Evolutionary conservation across 2,329 filamentous ascomycete genomes (phyloP).

Genomic region (Ustulina deusta): DNA sequence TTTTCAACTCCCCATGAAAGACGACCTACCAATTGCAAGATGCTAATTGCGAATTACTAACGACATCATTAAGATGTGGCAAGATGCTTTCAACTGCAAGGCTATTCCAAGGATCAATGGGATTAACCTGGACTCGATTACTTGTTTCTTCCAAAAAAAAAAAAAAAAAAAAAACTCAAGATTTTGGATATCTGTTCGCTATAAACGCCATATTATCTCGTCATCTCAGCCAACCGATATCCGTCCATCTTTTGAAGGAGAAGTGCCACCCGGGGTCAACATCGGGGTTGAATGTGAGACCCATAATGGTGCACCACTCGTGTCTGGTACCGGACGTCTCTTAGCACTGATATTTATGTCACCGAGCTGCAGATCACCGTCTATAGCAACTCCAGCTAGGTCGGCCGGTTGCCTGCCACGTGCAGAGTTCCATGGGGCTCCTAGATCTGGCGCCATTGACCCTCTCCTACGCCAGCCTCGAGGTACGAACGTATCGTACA

Average conservation of each 20-base stretch:
- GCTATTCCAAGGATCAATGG: too few relatives aligned
- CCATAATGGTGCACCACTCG: slow-evolving; percentile 19
- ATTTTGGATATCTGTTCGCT: neutral
- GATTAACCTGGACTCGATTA: too few relatives aligned
- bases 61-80: too few relatives aligned
- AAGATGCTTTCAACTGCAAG: too few relatives aligned
- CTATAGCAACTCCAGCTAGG: slow-evolving; percentile 27
- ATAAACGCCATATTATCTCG: slow-evolving; percentile 12
- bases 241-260: slow-evolving; percentile 4
- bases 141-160: too few relatives aligned
- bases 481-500: slow-evolving; percentile 43
- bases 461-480: slow-evolving; percentile 31
- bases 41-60: too few relatives aligned
- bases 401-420: slow-evolving; percentile 12
- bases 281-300: neutral
- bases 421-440: slow-evolving; percentile 12
- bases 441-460: neutral
- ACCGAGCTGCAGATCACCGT: slow-evolving; percentile 35
- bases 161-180: too few relatives aligned
- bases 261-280: slow-evolving; percentile 6
- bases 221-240: slow-evolving; percentile 4
- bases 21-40: too few relatives aligned
- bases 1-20: too few relatives aligned
- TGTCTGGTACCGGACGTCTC: slow-evolving; percentile 26
- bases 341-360: slow-evolving; percentile 23